Evolutionary conservation across 139 green algal species (phyloP), one percentile per base, ranked within the genome.

Genomic region (Picochlorum sp.): DNA sequence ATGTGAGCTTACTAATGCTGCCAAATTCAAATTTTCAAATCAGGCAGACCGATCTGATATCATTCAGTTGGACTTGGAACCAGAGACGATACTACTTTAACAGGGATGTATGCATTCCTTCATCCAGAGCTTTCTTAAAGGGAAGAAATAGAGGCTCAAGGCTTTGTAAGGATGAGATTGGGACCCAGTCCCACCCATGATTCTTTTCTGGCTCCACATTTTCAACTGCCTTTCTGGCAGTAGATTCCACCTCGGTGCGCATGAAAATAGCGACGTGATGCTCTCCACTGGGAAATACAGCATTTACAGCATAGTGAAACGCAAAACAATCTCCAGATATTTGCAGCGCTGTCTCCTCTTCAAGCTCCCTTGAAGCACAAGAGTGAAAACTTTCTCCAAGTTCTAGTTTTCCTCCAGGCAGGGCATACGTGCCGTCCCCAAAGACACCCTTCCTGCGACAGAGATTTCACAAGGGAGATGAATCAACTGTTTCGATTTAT

Each of bases 251-350:
- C 5, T 72, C 24, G 2, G 39, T 55, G 0, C 51, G 35, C 60
- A 79, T 74, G 51, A 86, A 86, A 0, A 84, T 55, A 2, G 76
- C 81, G 4, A 86, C 72, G 22, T 82, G 81, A 50, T 85, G 78
- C 5, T 36, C 50, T 0, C 54, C 43, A 12, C 18, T 39, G 24
- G 50, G n/a, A 16, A 72, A 74, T 2, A 83, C 52, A 13, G 30
- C 51, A 51, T 76, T 80, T 2, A 65, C 57, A 4, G 66, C 55
- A 5, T 63, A 64, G 7, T 50, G 56, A 33, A 80, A 74, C 0
- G 39, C 26, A 9, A 56, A 41, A 3, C 53, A 26, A 24, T 13
- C 22, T 1, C 1, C 3, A 6, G 75, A 28, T 20, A 51, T 35
- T 1, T 33, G 1, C 0, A 83, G 28, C 5, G 67, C 75, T 41